phyloP scores from a whole-genome alignment of 2,329 filamentous ascomycete species.

The Saccharata proteae region DNA sequence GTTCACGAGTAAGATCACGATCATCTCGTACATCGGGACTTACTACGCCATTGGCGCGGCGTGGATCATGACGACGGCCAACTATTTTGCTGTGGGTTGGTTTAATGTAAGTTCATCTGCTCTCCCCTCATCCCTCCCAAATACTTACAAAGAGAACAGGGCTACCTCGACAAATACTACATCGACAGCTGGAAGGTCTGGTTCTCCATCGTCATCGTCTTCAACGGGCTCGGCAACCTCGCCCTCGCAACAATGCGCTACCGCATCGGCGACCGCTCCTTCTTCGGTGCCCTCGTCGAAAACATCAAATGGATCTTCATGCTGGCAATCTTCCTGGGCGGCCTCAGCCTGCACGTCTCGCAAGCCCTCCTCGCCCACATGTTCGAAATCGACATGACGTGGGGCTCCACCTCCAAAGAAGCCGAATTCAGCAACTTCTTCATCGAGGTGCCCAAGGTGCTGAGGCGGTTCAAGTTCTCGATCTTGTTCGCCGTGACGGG shows the following conservation, averaged over 20 bases:
- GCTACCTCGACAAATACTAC: constrained; percentile 66
- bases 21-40: constrained; percentile 58
- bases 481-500: constrained; percentile 50
- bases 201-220: constrained; percentile 51
- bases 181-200: constrained; percentile 59
- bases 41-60: constrained; percentile 60
- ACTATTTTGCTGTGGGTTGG: constrained; percentile 63
- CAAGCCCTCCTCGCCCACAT: constrained; percentile 72
- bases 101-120: constrained; percentile 54
- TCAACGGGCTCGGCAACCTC: constrained; percentile 50
- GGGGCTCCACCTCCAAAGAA: constrained; percentile 78
- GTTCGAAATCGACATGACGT: constrained; percentile 76
- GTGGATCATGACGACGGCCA: constrained; percentile 52
- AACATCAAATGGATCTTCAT: constrained; percentile 54
- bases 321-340: constrained; percentile 71
- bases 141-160: constrained; percentile 55
- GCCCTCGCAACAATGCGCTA: constrained; percentile 52
- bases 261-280: constrained; percentile 41
- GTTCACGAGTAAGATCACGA: constrained; percentile 56
- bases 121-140: constrained; percentile 42
- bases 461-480: constrained; percentile 66
- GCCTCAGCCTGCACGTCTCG: constrained; percentile 67
- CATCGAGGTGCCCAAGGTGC: constrained; percentile 66
- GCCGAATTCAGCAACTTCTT: constrained; percentile 73
- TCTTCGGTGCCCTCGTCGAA: constrained; percentile 39